These are phyloP conservation scores for Allomyces javanicus DNA, from an alignment of 192 early-diverging fungal genomes.

Conservation along the genomic window DNA sequence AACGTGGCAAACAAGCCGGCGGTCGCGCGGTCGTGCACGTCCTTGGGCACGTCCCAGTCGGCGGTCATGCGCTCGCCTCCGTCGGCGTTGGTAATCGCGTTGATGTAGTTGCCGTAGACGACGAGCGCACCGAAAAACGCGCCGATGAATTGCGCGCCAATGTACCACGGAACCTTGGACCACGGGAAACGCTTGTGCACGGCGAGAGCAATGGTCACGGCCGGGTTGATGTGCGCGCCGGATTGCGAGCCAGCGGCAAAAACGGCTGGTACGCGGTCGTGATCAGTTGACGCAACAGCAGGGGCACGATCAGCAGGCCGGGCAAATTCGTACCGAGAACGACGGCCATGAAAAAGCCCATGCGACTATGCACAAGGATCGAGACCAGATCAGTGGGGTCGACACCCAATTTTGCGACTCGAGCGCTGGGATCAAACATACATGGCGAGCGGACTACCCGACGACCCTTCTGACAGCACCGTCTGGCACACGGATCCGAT, in stretches of 20 bases:
- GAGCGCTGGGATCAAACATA: slow-evolving; percentile 38
- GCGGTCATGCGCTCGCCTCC: slow-evolving; percentile 21
- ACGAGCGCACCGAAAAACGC: slow-evolving; percentile 50
- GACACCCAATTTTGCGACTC: not conserved
- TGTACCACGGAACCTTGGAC: slow-evolving; percentile 42
- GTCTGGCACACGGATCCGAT: slow-evolving; percentile 36
- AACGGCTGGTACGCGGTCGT: not conserved
- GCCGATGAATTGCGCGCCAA: slow-evolving; percentile 42
- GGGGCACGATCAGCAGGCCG: no score
- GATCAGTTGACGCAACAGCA: no score
- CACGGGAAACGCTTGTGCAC: slow-evolving; percentile 48
- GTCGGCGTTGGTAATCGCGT: slow-evolving; percentile 31
- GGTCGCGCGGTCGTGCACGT: slow-evolving; percentile 26
- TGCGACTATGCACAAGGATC: slow-evolving; percentile 4
- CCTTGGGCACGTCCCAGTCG: slow-evolving; percentile 8
- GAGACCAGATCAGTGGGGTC: not conserved
- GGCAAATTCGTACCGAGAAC: not conserved
- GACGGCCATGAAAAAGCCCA: not conserved
- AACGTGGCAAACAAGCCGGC: slow-evolving; percentile 46
- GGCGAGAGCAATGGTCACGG: slow-evolving; percentile 45
- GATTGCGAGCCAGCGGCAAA: slow-evolving; percentile 5
- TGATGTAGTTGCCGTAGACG: slow-evolving; percentile 38
- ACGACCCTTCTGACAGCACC: slow-evolving; percentile 4
- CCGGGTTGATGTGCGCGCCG: slow-evolving; percentile 63
- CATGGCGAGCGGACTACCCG: slow-evolving; percentile 30